Evolutionary conservation across 179 eudicot species (phyloP).

Genomic region (Silene noctiflora): DNA sequence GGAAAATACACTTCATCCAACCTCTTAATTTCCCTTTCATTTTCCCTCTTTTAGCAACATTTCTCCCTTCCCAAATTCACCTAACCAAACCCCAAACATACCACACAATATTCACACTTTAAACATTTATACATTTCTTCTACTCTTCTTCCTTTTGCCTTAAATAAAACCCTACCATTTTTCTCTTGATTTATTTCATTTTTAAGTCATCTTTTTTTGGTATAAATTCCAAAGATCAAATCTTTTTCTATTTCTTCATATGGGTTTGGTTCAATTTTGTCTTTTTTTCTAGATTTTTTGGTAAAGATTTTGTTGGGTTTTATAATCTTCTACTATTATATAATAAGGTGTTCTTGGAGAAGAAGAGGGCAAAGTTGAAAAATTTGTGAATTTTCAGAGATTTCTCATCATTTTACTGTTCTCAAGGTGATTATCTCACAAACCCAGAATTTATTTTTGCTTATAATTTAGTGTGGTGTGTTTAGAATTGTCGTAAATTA

Average conservation of each 20-base stretch:
- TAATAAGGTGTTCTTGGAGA: too few relatives aligned
- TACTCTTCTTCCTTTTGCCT: background rate
- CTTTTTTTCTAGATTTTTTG: background rate
- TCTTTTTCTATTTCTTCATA: background rate
- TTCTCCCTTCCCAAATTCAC: background rate
- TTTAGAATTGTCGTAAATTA: too few relatives aligned
- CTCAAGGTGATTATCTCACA: too few relatives aligned
- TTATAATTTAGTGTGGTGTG: too few relatives aligned
- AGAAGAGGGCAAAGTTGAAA: too few relatives aligned
- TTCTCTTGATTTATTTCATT: background rate
- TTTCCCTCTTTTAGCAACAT: constrained; percentile 9
- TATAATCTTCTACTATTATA: too few relatives aligned
- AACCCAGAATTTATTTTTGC: too few relatives aligned
- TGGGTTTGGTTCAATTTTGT: background rate
- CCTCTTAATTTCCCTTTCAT: background rate
- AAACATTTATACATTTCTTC: background rate
- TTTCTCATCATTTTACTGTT: too few relatives aligned
- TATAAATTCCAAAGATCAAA: background rate
- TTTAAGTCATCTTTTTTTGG: too few relatives aligned
- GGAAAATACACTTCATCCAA: constrained; percentile 33
- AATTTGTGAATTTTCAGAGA: too few relatives aligned
- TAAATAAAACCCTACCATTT: background rate
- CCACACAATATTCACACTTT: background rate
- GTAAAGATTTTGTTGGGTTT: too few relatives aligned
- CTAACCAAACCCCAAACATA: background rate